These are phyloP conservation scores for Ogataea pilisensis DNA, from an alignment of 805 yeast genomes.

Conservation along the genomic window DNA sequence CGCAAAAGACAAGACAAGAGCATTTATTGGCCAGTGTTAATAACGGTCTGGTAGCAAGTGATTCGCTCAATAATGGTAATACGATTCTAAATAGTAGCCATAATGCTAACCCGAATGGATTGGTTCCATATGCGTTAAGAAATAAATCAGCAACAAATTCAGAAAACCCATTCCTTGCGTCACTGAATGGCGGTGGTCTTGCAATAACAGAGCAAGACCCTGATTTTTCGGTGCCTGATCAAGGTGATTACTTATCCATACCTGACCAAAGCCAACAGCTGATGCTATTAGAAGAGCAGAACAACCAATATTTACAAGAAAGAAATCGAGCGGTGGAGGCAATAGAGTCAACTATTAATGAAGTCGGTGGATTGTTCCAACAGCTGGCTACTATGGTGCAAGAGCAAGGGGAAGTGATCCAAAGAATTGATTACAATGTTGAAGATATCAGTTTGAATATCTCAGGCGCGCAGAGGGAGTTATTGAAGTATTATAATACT, in stretches of 20 bases:
- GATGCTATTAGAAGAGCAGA: constrained; percentile 80
- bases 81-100: constrained; percentile 1
- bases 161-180: constrained; percentile 36
- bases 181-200: constrained; percentile 18
- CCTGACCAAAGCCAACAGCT: constrained; percentile 86
- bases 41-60: not conserved
- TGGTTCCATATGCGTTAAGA: constrained; percentile 28
- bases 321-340: constrained; percentile 91
- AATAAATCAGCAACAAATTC: constrained; percentile 19
- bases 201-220: constrained; percentile 15
- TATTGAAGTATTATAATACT: constrained; percentile 81
- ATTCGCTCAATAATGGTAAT: constrained; percentile 16
- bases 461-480: constrained; percentile 89
- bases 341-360: constrained; percentile 94
- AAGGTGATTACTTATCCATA: constrained; percentile 55
- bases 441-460: constrained; percentile 90
- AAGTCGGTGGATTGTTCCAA: constrained; percentile 89
- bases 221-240: constrained; percentile 31
- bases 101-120: constrained; percentile 6
- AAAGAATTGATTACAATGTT: constrained; percentile 90
- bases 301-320: constrained; percentile 69
- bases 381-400: constrained; percentile 97
- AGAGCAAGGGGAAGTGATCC: constrained; percentile 95
- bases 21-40: constrained; percentile 62
- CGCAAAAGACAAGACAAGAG: constrained; percentile 76